Evolutionary conservation across 106 monocot genomes (phyloP), one percentile per base, ranked within the genome.

Genomic region (Dendrobium chrysotoxum): DNA sequence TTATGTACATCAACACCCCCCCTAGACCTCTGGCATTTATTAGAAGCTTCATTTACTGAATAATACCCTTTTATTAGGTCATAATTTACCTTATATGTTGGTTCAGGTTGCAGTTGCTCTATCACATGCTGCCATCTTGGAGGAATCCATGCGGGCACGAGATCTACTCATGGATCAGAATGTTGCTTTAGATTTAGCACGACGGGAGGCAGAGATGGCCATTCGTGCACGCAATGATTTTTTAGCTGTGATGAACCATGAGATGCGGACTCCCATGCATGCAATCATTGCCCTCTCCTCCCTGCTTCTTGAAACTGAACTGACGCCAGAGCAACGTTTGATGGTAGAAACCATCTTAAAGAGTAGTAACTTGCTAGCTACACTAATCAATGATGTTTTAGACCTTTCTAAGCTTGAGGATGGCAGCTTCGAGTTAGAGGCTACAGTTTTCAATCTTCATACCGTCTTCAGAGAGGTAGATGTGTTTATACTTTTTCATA

Each of bases 141-240:
- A 97, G 82, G 97, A 97, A 84, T 97, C 97, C 53, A 94, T 97
- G 97, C 84, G 92, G 7, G 92, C 97, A 80, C 94, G 94, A 23
- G 94, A 97, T 88, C 81, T 92, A 45, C 85, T 97, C 31, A 94
- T 97, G 89, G 94, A 90, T 67, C 97, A 97, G 76, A 97, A 97
- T 84, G 89, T 91, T 75, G 97, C 97, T 47, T 81, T 97, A 18
- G 94, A 97, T 84, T 86, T 88, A 81, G 97, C 97, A 79, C 92
- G 94, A 1, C 87, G 81, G 39, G 94, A 97, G 67, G 97, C 97
- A 58, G 97, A 97, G 80, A 87, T 89, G 89, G 97, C 97, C 7
- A 92, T 97, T 79, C 85, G 90, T 80, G 94, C 94, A 23, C 86
- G 94, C 13, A 97, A 97, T 89, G 92, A 97, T 91, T 97, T 97